Conservation (phyloP, 768 basidiomycete species). For the Tephrocybe rancida region DNA sequence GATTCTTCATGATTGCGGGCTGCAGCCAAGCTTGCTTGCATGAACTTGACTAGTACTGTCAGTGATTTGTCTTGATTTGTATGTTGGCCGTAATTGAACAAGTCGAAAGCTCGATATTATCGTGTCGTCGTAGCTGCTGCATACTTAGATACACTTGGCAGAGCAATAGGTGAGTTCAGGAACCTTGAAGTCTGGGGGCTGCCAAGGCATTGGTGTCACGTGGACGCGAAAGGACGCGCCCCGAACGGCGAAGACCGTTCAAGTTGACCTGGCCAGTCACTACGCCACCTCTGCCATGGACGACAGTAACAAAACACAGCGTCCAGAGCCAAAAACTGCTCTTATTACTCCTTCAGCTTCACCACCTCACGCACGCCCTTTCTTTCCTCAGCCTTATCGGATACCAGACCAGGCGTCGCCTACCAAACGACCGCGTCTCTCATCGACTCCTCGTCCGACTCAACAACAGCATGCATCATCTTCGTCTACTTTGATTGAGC, state of each 20-base stretch:
- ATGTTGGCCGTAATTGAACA: too few relatives aligned
- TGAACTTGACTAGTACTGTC: too few relatives aligned
- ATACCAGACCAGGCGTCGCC: conserved; percentile 40
- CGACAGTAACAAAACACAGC: not conserved
- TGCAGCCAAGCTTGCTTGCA: too few relatives aligned
- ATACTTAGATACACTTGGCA: too few relatives aligned
- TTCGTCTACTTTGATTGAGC: conserved; percentile 25
- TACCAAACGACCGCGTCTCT: conserved; percentile 50
- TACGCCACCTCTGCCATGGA: conserved; percentile 1
- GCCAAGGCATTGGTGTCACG: not conserved
- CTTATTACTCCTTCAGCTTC: conserved; percentile 58
- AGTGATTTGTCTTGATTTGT: too few relatives aligned
- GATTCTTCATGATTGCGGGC: too few relatives aligned
- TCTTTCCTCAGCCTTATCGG: conserved; percentile 22
- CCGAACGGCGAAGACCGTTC: not conserved
- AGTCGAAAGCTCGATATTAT: too few relatives aligned
- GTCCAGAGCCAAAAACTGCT: conserved; percentile 20
- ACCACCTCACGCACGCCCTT: conserved; percentile 39
- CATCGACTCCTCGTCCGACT: conserved; percentile 42
- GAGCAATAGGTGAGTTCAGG: too few relatives aligned
- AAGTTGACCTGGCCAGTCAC: not conserved
- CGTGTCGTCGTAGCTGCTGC: too few relatives aligned
- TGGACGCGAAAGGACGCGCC: not conserved
- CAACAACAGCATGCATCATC: conserved; percentile 32
- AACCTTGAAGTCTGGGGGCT: too few relatives aligned